phyloP scores from a whole-genome alignment of 129 eudicot species.

The Escallonia rubra region DNA sequence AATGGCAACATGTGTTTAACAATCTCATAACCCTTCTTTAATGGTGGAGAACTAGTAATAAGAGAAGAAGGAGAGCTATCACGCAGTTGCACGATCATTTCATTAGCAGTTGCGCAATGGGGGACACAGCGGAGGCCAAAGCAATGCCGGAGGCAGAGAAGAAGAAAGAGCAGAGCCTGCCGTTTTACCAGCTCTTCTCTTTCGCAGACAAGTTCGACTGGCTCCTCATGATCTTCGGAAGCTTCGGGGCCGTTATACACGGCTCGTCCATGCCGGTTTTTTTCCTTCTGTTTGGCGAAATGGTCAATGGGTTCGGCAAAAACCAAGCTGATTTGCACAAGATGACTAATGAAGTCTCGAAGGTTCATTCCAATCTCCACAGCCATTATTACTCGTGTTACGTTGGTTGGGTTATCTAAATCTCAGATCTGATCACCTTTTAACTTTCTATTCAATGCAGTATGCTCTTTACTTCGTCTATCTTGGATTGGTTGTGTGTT shows the following conservation, averaged over 20 bases:
- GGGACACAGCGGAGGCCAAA: slow-evolving; percentile 51
- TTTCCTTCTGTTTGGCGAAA: slow-evolving; percentile 84
- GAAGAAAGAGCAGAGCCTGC: slow-evolving; percentile 86
- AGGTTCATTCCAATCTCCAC: slow-evolving; percentile 27
- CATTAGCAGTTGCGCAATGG: slow-evolving; percentile 36
- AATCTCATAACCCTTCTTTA: slow-evolving; percentile 2
- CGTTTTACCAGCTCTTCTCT: slow-evolving; percentile 78
- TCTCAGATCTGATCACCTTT: slow-evolving; percentile 28
- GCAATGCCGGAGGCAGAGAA: slow-evolving; percentile 75
- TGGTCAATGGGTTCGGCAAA: slow-evolving; percentile 96
- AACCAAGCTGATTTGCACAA: slow-evolving; percentile 75
- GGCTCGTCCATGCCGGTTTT: slow-evolving; percentile 98
- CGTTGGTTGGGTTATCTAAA: neutral
- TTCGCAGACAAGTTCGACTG: slow-evolving; percentile 78
- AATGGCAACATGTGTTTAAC: neutral
- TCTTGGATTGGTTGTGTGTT: slow-evolving; percentile 84
- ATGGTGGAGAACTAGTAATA: neutral
- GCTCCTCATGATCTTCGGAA: slow-evolving; percentile 63
- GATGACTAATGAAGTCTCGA: slow-evolving; percentile 89
- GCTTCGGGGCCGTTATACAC: slow-evolving; percentile 82
- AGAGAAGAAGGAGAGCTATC: neutral
- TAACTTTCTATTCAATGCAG: slow-evolving; percentile 47
- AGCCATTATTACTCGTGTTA: neutral
- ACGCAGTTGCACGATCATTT: neutral
- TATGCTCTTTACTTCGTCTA: slow-evolving; percentile 94